Percentiles rank a stretch among this genome's conserved stretches.
phyloP scores from a whole-genome alignment of 2,329 filamentous ascomycete genomes.

The Stylonectria norvegica region DNA sequence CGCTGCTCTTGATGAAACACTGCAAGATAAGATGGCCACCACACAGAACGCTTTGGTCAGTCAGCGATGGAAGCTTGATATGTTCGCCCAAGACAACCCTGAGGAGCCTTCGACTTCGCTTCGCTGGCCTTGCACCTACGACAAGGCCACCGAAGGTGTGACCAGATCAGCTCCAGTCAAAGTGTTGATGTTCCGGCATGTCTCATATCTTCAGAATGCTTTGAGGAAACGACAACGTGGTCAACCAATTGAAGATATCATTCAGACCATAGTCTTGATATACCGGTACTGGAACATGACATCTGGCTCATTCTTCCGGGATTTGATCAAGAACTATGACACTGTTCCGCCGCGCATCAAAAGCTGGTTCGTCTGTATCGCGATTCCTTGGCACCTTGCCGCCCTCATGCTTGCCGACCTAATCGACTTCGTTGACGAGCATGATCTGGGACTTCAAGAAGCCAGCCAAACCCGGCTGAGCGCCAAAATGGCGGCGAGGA shows the following conservation, averaged over 20 bases:
- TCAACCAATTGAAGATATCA: slow-evolving; percentile 44
- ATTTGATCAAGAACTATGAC: slow-evolving; percentile 48
- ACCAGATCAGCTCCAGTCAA: slow-evolving; percentile 55
- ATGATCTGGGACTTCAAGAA: slow-evolving; percentile 19
- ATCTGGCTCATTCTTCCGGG: slow-evolving; percentile 49
- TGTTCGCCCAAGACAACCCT: slow-evolving; percentile 23
- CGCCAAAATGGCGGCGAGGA: slow-evolving; percentile 34
- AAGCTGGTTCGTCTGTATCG: slow-evolving; percentile 57
- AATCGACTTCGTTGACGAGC: slow-evolving; percentile 47
- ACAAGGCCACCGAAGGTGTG: slow-evolving; percentile 45
- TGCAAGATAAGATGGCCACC: slow-evolving; percentile 20
- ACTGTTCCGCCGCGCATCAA: slow-evolving; percentile 49
- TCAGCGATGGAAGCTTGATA: slow-evolving; percentile 15
- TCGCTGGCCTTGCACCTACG: slow-evolving; percentile 53
- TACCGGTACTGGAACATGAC: slow-evolving; percentile 53
- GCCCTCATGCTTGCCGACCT: slow-evolving; percentile 52
- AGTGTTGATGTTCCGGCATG: slow-evolving; percentile 53
- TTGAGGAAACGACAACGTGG: slow-evolving; percentile 36
- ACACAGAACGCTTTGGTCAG: background rate
- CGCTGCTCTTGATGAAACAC: no score
- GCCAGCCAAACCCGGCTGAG: slow-evolving; percentile 22
- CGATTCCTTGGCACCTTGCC: slow-evolving; percentile 56
- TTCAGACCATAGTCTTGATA: slow-evolving; percentile 45
- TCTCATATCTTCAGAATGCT: slow-evolving; percentile 51
- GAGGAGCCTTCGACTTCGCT: slow-evolving; percentile 12